Conservation (phyloP, 1,284 basidiomycete genomes). For the Melampsora larici-populina region DNA sequence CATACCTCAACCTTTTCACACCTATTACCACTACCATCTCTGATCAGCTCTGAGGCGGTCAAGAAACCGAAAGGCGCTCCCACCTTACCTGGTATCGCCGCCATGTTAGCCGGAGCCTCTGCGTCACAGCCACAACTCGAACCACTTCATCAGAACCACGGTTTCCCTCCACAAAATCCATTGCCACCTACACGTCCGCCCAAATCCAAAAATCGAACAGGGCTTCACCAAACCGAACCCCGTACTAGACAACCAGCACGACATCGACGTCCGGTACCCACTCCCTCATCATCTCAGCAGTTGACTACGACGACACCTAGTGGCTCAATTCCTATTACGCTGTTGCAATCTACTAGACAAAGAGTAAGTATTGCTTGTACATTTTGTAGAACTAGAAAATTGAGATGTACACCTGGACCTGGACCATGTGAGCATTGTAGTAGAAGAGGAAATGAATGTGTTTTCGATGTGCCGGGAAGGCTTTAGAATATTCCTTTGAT, state of each 20-base stretch:
- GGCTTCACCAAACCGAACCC: not conserved
- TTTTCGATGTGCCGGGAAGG: conserved; percentile 10
- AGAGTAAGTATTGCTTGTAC: conserved; percentile 38
- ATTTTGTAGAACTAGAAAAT: conserved; percentile 40
- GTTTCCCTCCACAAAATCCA: no score
- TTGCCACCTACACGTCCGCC: not conserved
- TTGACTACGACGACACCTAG: not conserved
- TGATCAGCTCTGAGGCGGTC: not conserved
- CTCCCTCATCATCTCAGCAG: not conserved
- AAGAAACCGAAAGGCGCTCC: not conserved
- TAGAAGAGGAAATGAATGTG: conserved; percentile 36
- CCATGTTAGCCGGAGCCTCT: not conserved
- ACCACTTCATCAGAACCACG: not conserved
- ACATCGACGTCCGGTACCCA: not conserved
- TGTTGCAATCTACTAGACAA: conserved; percentile 13
- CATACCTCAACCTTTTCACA: not conserved
- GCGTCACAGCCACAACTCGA: not conserved
- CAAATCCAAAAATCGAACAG: not conserved
- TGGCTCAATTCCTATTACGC: not conserved
- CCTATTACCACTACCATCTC: not conserved
- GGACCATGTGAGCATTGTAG: conserved; percentile 36
- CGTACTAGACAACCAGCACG: not conserved
- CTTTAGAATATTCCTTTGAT: no score
- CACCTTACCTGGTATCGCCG: conserved; percentile 1
- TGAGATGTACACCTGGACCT: conserved; percentile 38